Evolutionary conservation across 2,329 filamentous ascomycete species (phyloP).

Genomic region (Ascomycota sp.): DNA sequence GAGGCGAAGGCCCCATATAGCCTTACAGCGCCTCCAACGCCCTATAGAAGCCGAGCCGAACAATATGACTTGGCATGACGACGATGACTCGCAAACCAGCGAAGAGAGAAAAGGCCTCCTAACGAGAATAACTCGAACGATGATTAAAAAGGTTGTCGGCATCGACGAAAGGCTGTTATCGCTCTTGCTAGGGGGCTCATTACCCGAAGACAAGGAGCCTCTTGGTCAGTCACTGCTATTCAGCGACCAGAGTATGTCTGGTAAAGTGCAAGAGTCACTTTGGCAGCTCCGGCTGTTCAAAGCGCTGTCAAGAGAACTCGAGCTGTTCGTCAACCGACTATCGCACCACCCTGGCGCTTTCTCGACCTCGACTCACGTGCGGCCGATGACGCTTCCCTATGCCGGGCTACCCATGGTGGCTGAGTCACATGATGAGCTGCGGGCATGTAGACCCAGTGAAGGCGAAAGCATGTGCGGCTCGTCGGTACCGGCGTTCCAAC

Average conservation of each 20-base stretch:
- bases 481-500: constrained; percentile 20
- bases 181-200: constrained; percentile 66
- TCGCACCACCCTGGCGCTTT: constrained; percentile 72
- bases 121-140: constrained; percentile 61
- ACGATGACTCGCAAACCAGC: constrained; percentile 21
- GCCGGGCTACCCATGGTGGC: constrained; percentile 52
- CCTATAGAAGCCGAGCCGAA: constrained; percentile 15
- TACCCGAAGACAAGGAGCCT: constrained; percentile 33
- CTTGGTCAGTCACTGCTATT: constrained; percentile 23
- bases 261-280: constrained; percentile 18
- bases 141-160: constrained; percentile 77
- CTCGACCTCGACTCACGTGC: constrained; percentile 51
- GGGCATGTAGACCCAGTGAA: not conserved
- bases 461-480: not conserved
- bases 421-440: constrained; percentile 21
- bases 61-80: constrained; percentile 31
- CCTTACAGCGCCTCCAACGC: constrained; percentile 12
- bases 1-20: constrained; percentile 40
- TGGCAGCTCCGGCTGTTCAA: constrained; percentile 71
- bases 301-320: constrained; percentile 70
- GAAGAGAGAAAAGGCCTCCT: constrained; percentile 49
- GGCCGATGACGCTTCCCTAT: constrained; percentile 49
- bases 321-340: constrained; percentile 61
- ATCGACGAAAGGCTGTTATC: constrained; percentile 73
- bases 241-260: constrained; percentile 9